Base-by-base conservation (phyloP, 208 protist genomes). In the Leishmania tropica region DNA sequence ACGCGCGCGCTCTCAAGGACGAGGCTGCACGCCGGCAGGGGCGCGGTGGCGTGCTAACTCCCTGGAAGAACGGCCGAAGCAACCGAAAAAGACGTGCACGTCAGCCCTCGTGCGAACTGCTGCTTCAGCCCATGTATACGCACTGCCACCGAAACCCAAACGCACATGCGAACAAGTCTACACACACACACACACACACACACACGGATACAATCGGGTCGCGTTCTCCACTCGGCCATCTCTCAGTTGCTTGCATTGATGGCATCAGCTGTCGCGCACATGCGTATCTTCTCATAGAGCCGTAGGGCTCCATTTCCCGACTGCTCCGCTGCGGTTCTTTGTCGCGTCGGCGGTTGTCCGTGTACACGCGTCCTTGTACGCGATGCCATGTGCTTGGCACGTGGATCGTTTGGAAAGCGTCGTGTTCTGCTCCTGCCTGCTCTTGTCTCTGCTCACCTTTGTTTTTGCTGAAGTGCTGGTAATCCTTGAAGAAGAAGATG, bases 351-450 rank as follows among this genome's bases (percentile, higher is more conserved):
- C 8, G 58, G 19, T 1, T 64, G 58, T 28, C 58, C 28, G 28
- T 64, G 28, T 2, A 31, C 8, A 28, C 10, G 58, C 7, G 58
- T 64, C 58, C n/a, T 28, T 64, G 28, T 64, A 28, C 7, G 8
- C 13, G 58, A 3, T 64, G 28, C n/a, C 0, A 10, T 24, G 71
- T 58, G 47, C 8, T 24, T 75, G 71, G n/a, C n/a, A 37, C 6
- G 10, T 40, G 21, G 53, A 28, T 58, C 1, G 2, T 15, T 24
- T 51, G n/a, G 5, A 35, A 31, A 64, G 58, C 6, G 21, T 15
- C 11, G 58, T 45, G 48, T 72, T 72, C 67, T 40, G 67, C 67
- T 72, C 35, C 42, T n/a, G 64, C 37, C 31, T 68, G 64, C 64
- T 40, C 64, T 24, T 54, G 51, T 54, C 10, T 54, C 70, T 76